Conservation (phyloP, 352 stramenopile genomes). For the Phytophthora macrochlamydospora region DNA sequence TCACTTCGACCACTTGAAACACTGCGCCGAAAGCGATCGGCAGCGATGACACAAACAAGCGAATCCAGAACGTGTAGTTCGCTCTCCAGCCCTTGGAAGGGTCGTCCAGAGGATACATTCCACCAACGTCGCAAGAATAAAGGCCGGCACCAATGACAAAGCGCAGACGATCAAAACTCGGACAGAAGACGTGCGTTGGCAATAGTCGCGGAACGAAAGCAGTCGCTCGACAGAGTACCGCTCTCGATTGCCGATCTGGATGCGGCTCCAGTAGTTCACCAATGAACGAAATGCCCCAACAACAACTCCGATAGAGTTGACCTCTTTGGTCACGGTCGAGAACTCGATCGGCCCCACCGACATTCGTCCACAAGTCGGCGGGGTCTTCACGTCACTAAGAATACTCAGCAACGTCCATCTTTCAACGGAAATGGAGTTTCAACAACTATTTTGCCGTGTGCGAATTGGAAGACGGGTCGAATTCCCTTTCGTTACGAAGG, state of each 20-base stretch:
- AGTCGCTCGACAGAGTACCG: constrained; percentile 1
- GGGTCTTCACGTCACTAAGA: too few species aligned
- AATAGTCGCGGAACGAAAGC: constrained; percentile 6
- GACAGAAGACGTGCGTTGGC: background rate
- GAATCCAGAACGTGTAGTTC: constrained; percentile 32
- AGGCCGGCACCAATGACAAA: constrained; percentile 9
- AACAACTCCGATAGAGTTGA: too few species aligned
- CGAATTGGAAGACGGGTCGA: too few species aligned
- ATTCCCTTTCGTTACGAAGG: too few species aligned
- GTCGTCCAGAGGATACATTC: constrained; percentile 24
- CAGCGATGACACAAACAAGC: constrained; percentile 18
- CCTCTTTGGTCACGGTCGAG: too few species aligned
- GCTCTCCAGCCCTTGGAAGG: constrained; percentile 15
- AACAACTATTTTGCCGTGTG: too few species aligned
- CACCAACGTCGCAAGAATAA: constrained; percentile 12
- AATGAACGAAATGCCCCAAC: too few species aligned
- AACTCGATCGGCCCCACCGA: too few species aligned
- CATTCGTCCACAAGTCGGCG: too few species aligned
- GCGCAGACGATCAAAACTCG: constrained; percentile 9
- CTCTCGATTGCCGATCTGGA: background rate
- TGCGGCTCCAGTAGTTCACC: background rate
- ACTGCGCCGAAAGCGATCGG: constrained; percentile 5
- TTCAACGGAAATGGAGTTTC: too few species aligned
- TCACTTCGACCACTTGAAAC: background rate
- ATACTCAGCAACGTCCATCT: too few species aligned